phyloP scores from a whole-genome alignment of 1,284 basidiomycete species.

The Malassezia dermatis region DNA sequence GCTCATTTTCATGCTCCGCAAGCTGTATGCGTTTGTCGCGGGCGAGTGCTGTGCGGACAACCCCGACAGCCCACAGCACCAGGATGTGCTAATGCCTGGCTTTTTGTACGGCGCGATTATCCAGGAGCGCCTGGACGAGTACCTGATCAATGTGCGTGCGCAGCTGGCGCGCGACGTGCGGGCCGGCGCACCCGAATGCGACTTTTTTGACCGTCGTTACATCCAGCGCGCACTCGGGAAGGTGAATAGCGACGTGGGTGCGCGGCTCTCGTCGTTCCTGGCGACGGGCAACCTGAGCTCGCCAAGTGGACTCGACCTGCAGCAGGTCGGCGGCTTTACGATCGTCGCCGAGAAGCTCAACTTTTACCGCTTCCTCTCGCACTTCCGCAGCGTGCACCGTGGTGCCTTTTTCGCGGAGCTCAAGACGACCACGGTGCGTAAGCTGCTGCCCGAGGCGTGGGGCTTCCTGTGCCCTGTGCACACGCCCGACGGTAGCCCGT shows the following conservation, averaged over 20 bases:
- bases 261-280: constrained; percentile 82
- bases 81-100: constrained; percentile 92
- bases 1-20: constrained; percentile 95
- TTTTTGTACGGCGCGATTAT: constrained; percentile 92
- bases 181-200: constrained; percentile 59
- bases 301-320: constrained; percentile 86
- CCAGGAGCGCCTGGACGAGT: constrained; percentile 92
- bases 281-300: constrained; percentile 95
- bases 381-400: constrained; percentile 96
- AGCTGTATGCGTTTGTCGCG: constrained; percentile 84
- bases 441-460: constrained; percentile 95
- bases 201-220: constrained; percentile 79
- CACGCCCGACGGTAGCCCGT: constrained; percentile 95
- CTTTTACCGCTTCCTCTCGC: constrained; percentile 94
- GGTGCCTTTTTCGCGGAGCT: constrained; percentile 99
- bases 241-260: constrained; percentile 83
- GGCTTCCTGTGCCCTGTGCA: constrained; percentile 98
- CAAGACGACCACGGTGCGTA: constrained; percentile 95
- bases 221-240: constrained; percentile 66
- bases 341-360: constrained; percentile 98
- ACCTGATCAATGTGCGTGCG: constrained; percentile 63
- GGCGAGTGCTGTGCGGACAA: constrained; percentile 87
- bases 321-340: constrained; percentile 93
- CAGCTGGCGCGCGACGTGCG: constrained; percentile 69
- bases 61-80: constrained; percentile 96